Evolutionary conservation across 192 early-diverging fungal species (phyloP), one percentile per base, ranked within the genome.

Genomic region (Allomyces javanicus): DNA sequence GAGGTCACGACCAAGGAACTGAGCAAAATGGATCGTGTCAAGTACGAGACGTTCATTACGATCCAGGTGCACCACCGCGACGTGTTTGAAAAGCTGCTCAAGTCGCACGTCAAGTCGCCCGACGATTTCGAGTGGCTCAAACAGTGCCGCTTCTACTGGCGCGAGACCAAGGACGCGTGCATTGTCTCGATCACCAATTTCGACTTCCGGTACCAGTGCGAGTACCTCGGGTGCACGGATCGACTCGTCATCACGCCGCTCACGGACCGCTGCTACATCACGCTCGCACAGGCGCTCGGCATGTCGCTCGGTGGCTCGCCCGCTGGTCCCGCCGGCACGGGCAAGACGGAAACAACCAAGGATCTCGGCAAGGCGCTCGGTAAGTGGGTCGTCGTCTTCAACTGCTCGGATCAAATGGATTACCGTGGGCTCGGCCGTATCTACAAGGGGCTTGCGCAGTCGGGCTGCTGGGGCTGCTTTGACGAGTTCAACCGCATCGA

Each of bases 341-440:
- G 97, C 66, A 99, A 99, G 76, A 99, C 96, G 1, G 97, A 99
- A 75, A 90, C 90, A 17, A 94, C 96, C 67, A 99, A 99, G 74
- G 93, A 96, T 0, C 77, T 99, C 68, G 97, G 93, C 68, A 79
- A 83, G 43, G 90, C 95, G 67, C 79, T 99, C 22, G 97, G 97
- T 9, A 83, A 94, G 25, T 96, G 96, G 73, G 90, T 92, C 27
- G 88, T 99, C 65, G 97, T 99, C 40, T 98, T 99, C 73, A 98
- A 96, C 79, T 99, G 97, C 78, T 96, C 98, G 70, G 97, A 99
- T 79, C 96, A 89, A 68, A 98, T 99, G 79, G 97, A 99, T 77
- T 99, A 97, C 81, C 93, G 96, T 72, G 94, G 96, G 26, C 97
- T 99, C 92, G 97, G 97, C 61, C 90, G 97, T 70, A 99, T 99